Percentiles rank a stretch among this genome's conserved stretches.
These are phyloP conservation scores for Yarrowia porcina DNA, from an alignment of 805 yeast genomes.

Conservation along the genomic window DNA sequence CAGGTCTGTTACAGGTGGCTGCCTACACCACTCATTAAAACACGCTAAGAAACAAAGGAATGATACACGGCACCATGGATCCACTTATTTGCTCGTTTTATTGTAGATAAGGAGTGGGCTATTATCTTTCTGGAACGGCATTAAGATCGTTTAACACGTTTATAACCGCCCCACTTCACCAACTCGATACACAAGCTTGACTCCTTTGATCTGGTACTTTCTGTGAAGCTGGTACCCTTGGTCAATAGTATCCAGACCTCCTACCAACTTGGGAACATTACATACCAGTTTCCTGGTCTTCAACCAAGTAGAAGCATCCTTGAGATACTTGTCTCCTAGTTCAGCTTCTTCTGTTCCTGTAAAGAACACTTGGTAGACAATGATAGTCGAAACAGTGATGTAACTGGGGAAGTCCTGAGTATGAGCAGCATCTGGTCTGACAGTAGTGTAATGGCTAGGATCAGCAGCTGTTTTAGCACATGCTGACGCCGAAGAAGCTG, in stretches of 20 bases:
- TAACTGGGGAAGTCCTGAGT: not conserved
- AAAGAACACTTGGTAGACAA: slow-evolving; percentile 10
- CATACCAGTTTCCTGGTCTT: not conserved
- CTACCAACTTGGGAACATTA: not conserved
- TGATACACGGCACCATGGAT: not conserved
- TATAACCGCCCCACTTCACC: not conserved
- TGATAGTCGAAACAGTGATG: not conserved
- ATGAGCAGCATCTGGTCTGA: slow-evolving; percentile 9
- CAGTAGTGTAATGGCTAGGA: not conserved
- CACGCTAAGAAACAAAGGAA: not conserved
- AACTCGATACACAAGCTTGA: not conserved
- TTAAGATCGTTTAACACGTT: too few relatives aligned
- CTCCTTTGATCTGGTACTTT: not conserved
- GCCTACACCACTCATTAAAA: too few relatives aligned
- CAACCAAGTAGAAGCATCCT: not conserved
- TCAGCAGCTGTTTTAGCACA: not conserved
- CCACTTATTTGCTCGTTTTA: not conserved
- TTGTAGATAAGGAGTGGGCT: too few relatives aligned
- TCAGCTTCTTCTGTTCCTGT: not conserved
- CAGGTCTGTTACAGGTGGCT: too few relatives aligned
- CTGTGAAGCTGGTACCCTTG: not conserved
- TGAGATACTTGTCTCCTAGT: not conserved
- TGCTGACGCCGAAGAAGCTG: not conserved
- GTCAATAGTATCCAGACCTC: not conserved
- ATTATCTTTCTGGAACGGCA: too few relatives aligned